A percentile compares a stretch with the other conserved stretches of the same genome.
These are phyloP conservation scores for Ascocoryne sarcoides DNA, from an alignment of 2,329 filamentous ascomycete species.

Conservation along the genomic window DNA sequence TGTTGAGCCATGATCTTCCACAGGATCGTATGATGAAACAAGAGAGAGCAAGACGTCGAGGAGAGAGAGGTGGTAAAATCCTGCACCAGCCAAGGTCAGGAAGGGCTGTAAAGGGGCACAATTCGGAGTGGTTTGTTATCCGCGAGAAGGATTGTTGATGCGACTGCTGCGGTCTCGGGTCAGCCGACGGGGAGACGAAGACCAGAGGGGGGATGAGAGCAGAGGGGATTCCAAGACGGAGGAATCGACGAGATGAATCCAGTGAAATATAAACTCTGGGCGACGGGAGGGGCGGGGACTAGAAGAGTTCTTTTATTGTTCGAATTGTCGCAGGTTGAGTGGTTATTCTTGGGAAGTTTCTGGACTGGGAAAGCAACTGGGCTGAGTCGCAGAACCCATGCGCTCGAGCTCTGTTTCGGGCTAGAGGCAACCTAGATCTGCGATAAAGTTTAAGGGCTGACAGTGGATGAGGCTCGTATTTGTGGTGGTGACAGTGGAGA, in stretches of 20 bases:
- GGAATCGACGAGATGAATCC: conserved; percentile 1
- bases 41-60: conserved; percentile 1
- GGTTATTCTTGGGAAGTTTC: conserved; percentile 3
- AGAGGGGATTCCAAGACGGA: not conserved
- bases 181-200: conserved; percentile 12
- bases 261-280: not conserved
- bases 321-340: conserved; percentile 10
- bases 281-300: too few species aligned
- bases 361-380: conserved; percentile 10
- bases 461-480: conserved; percentile 2
- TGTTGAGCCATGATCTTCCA: conserved; percentile 27
- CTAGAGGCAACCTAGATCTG: too few species aligned
- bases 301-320: too few species aligned
- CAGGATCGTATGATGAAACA: conserved; percentile 7
- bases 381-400: conserved; percentile 17
- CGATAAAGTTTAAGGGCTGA: not conserved
- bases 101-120: conserved; percentile 5
- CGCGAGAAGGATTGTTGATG: conserved; percentile 7
- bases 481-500: not conserved
- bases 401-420: too few species aligned
- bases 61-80: conserved; percentile 7
- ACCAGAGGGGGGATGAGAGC: conserved; percentile 4
- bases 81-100: conserved; percentile 19
- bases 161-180: conserved; percentile 14
- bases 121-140: conserved; percentile 5